phyloP scores from a whole-genome alignment of 2,329 filamentous ascomycete genomes.

The Epichloe baconii region DNA sequence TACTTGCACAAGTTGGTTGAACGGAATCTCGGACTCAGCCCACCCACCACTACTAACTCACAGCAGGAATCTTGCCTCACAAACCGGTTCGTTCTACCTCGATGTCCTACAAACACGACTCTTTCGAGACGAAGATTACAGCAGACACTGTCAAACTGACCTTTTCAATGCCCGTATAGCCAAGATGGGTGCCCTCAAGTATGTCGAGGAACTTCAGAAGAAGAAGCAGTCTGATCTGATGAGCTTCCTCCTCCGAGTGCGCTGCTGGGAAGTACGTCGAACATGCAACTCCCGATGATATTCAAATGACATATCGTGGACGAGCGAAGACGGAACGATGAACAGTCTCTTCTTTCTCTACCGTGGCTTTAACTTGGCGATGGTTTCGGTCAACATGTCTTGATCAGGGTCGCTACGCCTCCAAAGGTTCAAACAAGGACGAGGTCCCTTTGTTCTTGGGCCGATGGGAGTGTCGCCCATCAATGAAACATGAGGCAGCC shows the following conservation, averaged over 20 bases:
- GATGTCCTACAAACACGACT: neutral
- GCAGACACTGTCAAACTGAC: slow-evolving; percentile 1
- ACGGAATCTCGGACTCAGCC: slow-evolving; percentile 19
- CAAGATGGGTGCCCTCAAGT: slow-evolving; percentile 99
- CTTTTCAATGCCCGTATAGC: slow-evolving; percentile 21
- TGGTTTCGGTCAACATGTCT: neutral
- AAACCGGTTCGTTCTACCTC: slow-evolving; percentile 22
- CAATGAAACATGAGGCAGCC: neutral
- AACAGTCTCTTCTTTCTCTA: slow-evolving; percentile 4
- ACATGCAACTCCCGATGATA: slow-evolving; percentile 18
- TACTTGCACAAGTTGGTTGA: slow-evolving; percentile 11
- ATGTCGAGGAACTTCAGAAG: slow-evolving; percentile 99
- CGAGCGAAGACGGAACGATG: slow-evolving; percentile 14
- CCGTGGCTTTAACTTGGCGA: neutral
- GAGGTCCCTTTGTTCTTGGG: too few species aligned
- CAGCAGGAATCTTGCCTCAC: slow-evolving; percentile 22
- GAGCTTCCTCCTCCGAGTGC: slow-evolving; percentile 98
- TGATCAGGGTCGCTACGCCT: neutral
- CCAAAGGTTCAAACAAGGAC: too few species aligned
- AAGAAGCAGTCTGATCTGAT: slow-evolving; percentile 99
- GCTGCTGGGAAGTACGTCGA: slow-evolving; percentile 97
- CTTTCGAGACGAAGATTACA: neutral
- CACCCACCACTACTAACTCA: slow-evolving; percentile 22
- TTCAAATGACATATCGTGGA: slow-evolving; percentile 20
- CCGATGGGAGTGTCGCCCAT: too few species aligned